A percentile compares a stretch with the other conserved stretches of the same genome.
Conservation (phyloP, 768 basidiomycete genomes). For the Rhodotorula kratochvilovae region DNA sequence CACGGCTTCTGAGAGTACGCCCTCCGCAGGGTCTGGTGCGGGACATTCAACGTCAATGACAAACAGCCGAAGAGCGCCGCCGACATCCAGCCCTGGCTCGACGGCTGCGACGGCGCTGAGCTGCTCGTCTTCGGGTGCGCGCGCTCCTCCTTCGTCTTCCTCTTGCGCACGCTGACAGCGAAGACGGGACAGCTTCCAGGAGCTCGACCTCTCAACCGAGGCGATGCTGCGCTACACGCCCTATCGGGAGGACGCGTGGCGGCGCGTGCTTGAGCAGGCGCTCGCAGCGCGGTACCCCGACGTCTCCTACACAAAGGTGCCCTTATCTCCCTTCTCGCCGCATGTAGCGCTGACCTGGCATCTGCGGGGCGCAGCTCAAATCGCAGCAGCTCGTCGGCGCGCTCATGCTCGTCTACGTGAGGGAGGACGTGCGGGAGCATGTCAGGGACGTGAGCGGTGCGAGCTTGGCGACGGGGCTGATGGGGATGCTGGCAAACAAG, state of each 20-base stretch:
- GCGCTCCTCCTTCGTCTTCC: not conserved
- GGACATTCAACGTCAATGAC: constrained; percentile 83
- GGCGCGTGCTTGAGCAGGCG: constrained; percentile 60
- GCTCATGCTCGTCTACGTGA: constrained; percentile 66
- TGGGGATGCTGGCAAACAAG: constrained; percentile 84
- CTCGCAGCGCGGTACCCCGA: constrained; percentile 60
- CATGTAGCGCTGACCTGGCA: not conserved
- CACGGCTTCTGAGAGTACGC: too few relatives aligned
- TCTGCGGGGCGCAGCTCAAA: constrained; percentile 53
- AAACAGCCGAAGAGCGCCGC: constrained; percentile 58
- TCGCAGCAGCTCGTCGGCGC: constrained; percentile 81
- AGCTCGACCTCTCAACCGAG: constrained; percentile 36
- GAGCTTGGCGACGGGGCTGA: constrained; percentile 65
- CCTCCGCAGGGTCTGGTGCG: constrained; percentile 62
- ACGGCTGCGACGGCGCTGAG: constrained; percentile 42
- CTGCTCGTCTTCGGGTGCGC: constrained; percentile 32
- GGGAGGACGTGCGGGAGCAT: constrained; percentile 53
- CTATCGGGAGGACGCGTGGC: constrained; percentile 67
- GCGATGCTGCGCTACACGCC: constrained; percentile 57
- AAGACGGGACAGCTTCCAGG: constrained; percentile 26
- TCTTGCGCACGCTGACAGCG: not conserved
- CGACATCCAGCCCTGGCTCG: constrained; percentile 65
- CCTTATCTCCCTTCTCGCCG: not conserved
- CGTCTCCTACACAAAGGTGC: constrained; percentile 63
- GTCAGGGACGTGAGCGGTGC: constrained; percentile 58